Evolutionary conservation across 192 early-diverging fungal species (phyloP).

Genomic region (Diversispora epigaea): DNA sequence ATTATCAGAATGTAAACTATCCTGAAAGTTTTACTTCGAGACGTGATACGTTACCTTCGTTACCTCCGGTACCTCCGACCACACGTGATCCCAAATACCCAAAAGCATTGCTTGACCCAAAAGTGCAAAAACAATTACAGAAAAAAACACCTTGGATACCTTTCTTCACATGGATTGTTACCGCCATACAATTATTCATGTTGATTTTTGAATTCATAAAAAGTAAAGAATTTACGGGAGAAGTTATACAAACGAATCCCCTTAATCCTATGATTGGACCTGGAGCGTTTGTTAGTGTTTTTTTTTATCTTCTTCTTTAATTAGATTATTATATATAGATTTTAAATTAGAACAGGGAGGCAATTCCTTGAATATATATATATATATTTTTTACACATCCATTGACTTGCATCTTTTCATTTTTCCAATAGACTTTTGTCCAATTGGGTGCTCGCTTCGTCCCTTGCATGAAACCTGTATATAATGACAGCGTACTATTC

Average conservation of each 20-base stretch:
- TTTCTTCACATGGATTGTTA: constrained; percentile 49
- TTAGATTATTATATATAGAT: not conserved
- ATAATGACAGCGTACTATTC: constrained; percentile 12
- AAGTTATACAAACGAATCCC: constrained; percentile 60
- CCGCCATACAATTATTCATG: constrained; percentile 44
- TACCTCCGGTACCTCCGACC: not conserved
- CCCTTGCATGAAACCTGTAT: constrained; percentile 70
- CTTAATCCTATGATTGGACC: constrained; percentile 88
- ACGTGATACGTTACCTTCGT: not conserved
- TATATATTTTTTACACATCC: not conserved
- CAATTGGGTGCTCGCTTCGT: constrained; percentile 72
- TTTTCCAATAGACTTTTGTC: constrained; percentile 57
- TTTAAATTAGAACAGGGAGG: too few relatives aligned
- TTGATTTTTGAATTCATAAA: constrained; percentile 54
- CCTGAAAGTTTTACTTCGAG: not conserved
- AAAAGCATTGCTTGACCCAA: constrained; percentile 41
- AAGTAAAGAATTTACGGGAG: constrained; percentile 61
- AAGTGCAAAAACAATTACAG: constrained; percentile 37
- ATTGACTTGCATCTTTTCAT: not conserved
- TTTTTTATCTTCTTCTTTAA: not conserved
- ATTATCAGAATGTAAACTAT: not conserved
- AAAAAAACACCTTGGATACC: constrained; percentile 37
- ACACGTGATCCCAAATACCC: constrained; percentile 15
- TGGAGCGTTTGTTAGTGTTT: constrained; percentile 47
- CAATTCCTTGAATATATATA: too few relatives aligned